These are phyloP conservation scores for Microascus cirrosus DNA, from an alignment of 2,329 filamentous ascomycete genomes.

Conservation along the genomic window DNA sequence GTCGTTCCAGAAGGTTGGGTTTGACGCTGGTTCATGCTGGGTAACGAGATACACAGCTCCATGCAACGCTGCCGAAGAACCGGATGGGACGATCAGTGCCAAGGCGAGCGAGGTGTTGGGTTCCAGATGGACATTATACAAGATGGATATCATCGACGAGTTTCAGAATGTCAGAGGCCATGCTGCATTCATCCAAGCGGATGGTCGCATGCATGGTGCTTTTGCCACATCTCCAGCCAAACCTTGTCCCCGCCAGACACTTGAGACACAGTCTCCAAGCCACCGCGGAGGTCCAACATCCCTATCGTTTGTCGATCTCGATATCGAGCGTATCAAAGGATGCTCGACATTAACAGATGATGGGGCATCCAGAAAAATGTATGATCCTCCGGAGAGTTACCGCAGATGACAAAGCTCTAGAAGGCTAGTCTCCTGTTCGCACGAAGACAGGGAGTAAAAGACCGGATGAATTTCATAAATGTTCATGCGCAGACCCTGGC, in stretches of 20 bases:
- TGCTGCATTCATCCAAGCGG: neutral
- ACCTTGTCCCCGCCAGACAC: too few relatives aligned
- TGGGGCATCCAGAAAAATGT: neutral
- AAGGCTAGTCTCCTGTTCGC: neutral
- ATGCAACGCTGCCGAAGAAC: slow-evolving; percentile 3
- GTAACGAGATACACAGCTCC: neutral
- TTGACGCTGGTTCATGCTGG: neutral
- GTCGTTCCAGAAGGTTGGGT: neutral
- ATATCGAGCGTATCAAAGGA: neutral
- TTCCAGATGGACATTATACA: neutral
- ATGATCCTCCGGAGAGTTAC: neutral
- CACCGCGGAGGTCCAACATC: neutral
- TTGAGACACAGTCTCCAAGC: neutral
- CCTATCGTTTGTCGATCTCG: neutral
- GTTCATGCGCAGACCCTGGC: neutral
- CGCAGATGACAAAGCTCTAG: neutral
- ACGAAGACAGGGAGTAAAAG: neutral
- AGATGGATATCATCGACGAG: neutral
- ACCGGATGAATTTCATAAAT: slow-evolving; percentile 2
- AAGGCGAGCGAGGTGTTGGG: neutral
- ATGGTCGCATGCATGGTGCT: neutral
- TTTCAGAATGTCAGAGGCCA: neutral
- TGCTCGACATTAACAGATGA: neutral
- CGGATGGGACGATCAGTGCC: neutral
- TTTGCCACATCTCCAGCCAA: neutral